Evolutionary conservation across 2,329 filamentous ascomycete species (phyloP).

Genomic region (Neodidymelliopsis sp.): DNA sequence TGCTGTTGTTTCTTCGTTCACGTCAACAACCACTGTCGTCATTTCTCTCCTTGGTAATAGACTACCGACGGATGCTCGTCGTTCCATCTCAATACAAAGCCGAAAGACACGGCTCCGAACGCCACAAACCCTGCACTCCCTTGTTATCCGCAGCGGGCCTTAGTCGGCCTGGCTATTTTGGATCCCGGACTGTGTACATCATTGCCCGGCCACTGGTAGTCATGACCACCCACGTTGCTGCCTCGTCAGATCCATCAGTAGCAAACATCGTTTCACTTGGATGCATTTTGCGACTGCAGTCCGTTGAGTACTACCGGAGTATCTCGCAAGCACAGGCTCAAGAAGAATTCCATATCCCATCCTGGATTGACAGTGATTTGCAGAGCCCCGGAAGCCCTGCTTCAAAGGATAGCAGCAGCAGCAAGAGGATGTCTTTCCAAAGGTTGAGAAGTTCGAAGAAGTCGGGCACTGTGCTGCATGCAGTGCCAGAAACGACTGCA

Average conservation of each 20-base stretch:
- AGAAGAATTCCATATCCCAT: conserved; percentile 2
- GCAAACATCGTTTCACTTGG: conserved; percentile 17
- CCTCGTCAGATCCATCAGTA: conserved; percentile 18
- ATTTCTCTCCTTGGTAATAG: background rate
- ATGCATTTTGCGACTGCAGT: conserved; percentile 14
- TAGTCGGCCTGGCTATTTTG: conserved; percentile 18
- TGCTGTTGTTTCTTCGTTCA: background rate
- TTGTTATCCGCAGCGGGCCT: conserved; percentile 9
- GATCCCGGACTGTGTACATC: conserved; percentile 20
- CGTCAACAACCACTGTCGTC: background rate
- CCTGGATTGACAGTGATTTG: conserved; percentile 4
- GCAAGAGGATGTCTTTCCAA: conserved; percentile 30
- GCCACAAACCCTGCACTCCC: conserved; percentile 16
- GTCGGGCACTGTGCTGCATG: conserved; percentile 44
- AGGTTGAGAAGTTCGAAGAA: conserved; percentile 32
- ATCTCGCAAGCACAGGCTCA: conserved; percentile 5
- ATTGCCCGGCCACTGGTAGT: conserved; percentile 25
- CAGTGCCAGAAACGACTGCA: conserved; percentile 42
- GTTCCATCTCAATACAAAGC: conserved; percentile 16
- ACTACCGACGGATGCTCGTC: conserved; percentile 5
- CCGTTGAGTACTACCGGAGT: conserved; percentile 13
- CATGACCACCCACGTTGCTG: conserved; percentile 21
- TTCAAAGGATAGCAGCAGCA: conserved; percentile 10
- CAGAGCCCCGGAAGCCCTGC: conserved; percentile 12
- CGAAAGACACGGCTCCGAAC: conserved; percentile 6